Conservation (phyloP, 1,284 basidiomycete species). For the Agaricales sp. region DNA sequence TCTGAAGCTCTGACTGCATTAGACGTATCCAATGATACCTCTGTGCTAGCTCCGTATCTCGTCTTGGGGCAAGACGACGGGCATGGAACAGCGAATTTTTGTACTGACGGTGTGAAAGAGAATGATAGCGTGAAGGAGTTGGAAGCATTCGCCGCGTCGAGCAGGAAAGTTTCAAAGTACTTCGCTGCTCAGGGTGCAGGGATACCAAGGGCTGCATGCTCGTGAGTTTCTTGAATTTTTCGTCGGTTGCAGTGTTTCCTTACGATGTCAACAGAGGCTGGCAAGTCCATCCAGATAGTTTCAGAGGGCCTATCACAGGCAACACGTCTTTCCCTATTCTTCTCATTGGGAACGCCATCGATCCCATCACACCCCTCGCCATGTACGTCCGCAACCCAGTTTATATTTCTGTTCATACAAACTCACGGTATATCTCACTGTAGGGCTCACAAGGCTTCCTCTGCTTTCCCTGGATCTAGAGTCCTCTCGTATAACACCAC, state of each 20-base stretch:
- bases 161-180: not conserved
- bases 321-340: slow-evolving; percentile 1
- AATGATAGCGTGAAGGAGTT: not conserved
- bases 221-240: not conserved
- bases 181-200: not conserved
- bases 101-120: not conserved
- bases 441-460: not conserved
- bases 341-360: not conserved
- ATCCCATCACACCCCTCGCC: not conserved
- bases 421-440: not conserved
- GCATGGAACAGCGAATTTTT: not conserved
- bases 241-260: not conserved
- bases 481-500: not conserved
- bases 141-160: not conserved
- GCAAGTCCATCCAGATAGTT: not conserved
- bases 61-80: not conserved
- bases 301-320: not conserved
- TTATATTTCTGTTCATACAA: not conserved
- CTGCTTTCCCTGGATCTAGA: not conserved
- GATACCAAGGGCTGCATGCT: not conserved
- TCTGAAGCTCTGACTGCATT: not conserved
- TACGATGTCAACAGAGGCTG: not conserved
- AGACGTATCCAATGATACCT: not conserved
- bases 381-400: not conserved
- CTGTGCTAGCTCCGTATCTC: not conserved